Conservation (phyloP, 345 rosid species). For the Chamaenerion angustifolium region DNA sequence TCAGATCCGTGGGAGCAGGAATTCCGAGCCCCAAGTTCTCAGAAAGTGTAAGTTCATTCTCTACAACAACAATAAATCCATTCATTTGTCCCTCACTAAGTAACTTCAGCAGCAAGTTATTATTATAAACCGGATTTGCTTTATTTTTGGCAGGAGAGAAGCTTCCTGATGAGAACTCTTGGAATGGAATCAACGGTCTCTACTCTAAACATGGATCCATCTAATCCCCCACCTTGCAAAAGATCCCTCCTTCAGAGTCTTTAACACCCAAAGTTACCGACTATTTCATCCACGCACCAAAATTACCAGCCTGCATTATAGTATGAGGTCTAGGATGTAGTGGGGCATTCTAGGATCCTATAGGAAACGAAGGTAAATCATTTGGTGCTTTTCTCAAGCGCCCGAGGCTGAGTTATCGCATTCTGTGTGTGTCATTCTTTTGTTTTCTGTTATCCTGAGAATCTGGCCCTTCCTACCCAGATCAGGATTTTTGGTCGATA, state of each 20-base stretch:
- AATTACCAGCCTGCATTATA: constrained; percentile 22
- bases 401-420: not conserved
- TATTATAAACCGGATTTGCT: not conserved
- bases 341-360: constrained; percentile 52
- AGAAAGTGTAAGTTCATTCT: constrained; percentile 73
- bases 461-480: constrained; percentile 17
- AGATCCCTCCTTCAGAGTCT: constrained; percentile 89
- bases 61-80: not conserved
- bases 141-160: constrained; percentile 64
- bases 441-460: constrained; percentile 11
- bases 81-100: too few species aligned
- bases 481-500: constrained; percentile 22
- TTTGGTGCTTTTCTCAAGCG: constrained; percentile 22
- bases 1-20: constrained; percentile 92
- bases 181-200: constrained; percentile 74
- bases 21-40: constrained; percentile 98
- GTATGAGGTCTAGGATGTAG: constrained; percentile 29
- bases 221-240: constrained; percentile 87
- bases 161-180: constrained; percentile 81
- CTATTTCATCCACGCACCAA: not conserved
- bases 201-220: constrained; percentile 39
- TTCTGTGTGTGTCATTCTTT: constrained; percentile 2
- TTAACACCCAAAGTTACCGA: constrained; percentile 16
- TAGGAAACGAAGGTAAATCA: constrained; percentile 23
- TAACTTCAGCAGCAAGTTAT: too few species aligned